Base-by-base conservation (phyloP, 176 grass and related monocot genomes). In the Triticum urartu region DNA sequence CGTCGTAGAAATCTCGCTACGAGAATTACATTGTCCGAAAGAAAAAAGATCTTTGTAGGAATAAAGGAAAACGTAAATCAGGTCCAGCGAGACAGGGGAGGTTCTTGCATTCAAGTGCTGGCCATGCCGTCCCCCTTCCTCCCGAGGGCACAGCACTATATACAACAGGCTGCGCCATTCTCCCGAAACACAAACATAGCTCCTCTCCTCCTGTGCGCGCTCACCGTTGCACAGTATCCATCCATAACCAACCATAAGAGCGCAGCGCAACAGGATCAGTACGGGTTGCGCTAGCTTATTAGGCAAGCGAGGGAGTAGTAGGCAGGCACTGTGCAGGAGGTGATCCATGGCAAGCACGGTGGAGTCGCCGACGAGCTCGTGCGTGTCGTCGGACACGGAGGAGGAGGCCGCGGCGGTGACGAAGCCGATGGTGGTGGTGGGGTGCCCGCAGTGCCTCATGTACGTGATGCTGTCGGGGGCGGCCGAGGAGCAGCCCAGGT, bases 401-500 rank as follows among this genome's bases (percentile, higher is more conserved):
- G 86, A 93, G 17, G 89, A 85, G 92, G 66, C 12, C 40, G 65
- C 15, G 60, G 50, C 38, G 30, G 87, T 76, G 78, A 60, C 79
- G 59, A 93, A 85, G 61, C 87, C 86, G 50, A 91, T 93, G 92
- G 83, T 93, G 89, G 89, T 93, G 77, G 92, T 82, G 45, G 92
- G 92, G 39, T 93, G 92, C 77, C 89, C 92, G 39, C 88, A 47
- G 79, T 93, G 92, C 92, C 92, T 94, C 80, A 94, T 94, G 89
- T 94, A 94, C 87, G 89, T 94, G 77, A 94, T 94, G 92, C 84
- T 91, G 62, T 94, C 89, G 64, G 89, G 86, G 84, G 68, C 79
- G 84, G 45, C 43, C 0, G 47, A 91, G 80, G 30, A 85, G 90
- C 86, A 88, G 78, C 82, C 89, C 84, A 89, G 84, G 87, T 94